phyloP scores from a whole-genome alignment of 148 eudicot genomes.

The Chenopodium formosanum region DNA sequence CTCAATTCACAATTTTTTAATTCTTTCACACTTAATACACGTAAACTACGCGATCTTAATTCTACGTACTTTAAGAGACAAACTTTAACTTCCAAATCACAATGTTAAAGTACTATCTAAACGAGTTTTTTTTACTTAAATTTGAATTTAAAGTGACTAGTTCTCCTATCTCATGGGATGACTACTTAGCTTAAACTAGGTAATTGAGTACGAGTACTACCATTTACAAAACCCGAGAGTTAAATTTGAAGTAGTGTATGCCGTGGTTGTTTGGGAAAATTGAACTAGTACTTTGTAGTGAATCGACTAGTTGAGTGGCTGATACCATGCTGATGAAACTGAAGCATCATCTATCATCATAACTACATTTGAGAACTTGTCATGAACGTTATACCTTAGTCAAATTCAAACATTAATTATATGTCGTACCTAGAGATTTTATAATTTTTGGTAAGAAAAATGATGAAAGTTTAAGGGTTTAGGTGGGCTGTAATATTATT shows the following conservation, averaged over 20 bases:
- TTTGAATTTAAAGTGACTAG: no score
- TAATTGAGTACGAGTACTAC: no score
- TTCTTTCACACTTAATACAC: not conserved
- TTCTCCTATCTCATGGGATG: no score
- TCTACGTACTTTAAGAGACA: no score
- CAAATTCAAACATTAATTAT: not conserved
- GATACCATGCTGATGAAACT: not conserved
- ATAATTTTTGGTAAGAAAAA: slow-evolving; percentile 11
- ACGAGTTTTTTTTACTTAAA: no score
- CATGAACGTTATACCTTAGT: not conserved
- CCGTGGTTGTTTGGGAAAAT: not conserved
- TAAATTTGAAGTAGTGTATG: no score
- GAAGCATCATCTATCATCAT: not conserved
- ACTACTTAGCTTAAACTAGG: no score
- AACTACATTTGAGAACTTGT: not conserved
- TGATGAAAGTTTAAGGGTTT: not conserved
- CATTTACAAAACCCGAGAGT: no score
- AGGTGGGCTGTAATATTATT: not conserved
- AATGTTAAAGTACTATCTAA: no score
- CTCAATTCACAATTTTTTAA: not conserved
- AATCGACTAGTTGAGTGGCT: not conserved
- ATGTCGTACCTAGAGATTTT: not conserved
- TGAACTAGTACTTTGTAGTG: not conserved
- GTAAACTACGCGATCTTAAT: no score
- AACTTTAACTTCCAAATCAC: no score